Evolutionary conservation across 805 yeast genomes (phyloP), one percentile per base, ranked within the genome.

Genomic region (Diddensiella transvaalensis): DNA sequence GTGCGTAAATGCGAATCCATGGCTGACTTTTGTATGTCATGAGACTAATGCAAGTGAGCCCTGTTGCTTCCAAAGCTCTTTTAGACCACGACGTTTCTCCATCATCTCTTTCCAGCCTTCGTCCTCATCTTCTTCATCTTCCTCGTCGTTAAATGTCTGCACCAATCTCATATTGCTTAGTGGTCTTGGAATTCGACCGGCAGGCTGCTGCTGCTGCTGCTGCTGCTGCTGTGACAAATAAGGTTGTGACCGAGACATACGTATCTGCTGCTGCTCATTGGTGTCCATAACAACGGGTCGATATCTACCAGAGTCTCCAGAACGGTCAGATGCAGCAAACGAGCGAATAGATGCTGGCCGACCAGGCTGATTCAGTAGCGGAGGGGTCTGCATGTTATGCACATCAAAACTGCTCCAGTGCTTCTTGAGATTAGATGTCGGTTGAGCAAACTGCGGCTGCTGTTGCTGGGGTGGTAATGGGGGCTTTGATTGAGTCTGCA

Each of bases 51-150:
- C 43, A 40, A 40, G 24, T n/a, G 43, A 40, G n/a, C 26, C 29
- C 33, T 40, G 43, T 19, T 40, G 43, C 43, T 40, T 40, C 61
- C 61, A 57, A 47, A 43, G 38, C 48, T 57, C 57, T 47, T 54
- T 54, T 22, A 57, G 47, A 10, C 51, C 49, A 22, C 49, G 49
- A 1, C 60, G 49, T 49, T 54, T 56, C 41, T 51, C 47, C 30
- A 55, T 42, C 60, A 56, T 56, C 38, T 54, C 57, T 42, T 54
- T 43, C 61, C 61, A 57, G 22, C 52, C 56, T 17, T 44, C 49
- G 18, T 57, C 61, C 36, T 57, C 61, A 8, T 56, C 61, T 8
- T 55, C 59, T 17, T 56, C 60, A 17, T 56, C 60, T 10, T 56
- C 60, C 8, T 54, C 61, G 17, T 50, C 50, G 17, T 50, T 51